Percentiles rank a stretch among this genome's conserved stretches.
Evolutionary conservation across 257 asterid species (phyloP).

Genomic region (Salvia rosmarinus): DNA sequence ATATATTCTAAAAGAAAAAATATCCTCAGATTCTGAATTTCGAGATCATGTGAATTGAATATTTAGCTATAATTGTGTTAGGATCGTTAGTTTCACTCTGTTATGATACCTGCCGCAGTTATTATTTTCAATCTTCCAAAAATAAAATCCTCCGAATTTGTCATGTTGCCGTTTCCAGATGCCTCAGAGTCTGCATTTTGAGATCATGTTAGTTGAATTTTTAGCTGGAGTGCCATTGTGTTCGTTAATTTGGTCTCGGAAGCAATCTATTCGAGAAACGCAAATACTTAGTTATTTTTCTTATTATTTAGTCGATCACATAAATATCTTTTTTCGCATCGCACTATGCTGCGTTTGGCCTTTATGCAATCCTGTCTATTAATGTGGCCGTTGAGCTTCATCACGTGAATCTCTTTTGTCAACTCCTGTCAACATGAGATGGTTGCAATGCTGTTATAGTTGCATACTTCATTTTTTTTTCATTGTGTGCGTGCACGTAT

Average conservation of each 20-base stretch:
- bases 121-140: background rate
- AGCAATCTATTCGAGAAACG: constrained; percentile 12
- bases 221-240: constrained; percentile 6
- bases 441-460: background rate
- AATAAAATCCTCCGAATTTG: background rate
- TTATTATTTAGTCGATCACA: background rate
- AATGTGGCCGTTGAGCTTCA: background rate
- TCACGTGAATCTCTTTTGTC: background rate
- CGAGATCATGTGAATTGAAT: constrained; percentile 13
- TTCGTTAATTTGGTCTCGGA: constrained; percentile 17
- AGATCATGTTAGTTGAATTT: constrained; percentile 21
- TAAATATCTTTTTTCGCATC: background rate
- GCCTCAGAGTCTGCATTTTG: constrained; percentile 15
- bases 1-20: too few relatives aligned
- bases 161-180: background rate
- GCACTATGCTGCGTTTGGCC: background rate
- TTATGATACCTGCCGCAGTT: background rate
- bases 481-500: background rate
- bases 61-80: background rate
- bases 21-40: constrained; percentile 13
- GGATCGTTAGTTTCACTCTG: background rate
- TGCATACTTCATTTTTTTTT: background rate
- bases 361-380: background rate
- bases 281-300: background rate
- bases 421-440: background rate